phyloP scores from a whole-genome alignment of 768 basidiomycete species.

The Bullera alba region DNA sequence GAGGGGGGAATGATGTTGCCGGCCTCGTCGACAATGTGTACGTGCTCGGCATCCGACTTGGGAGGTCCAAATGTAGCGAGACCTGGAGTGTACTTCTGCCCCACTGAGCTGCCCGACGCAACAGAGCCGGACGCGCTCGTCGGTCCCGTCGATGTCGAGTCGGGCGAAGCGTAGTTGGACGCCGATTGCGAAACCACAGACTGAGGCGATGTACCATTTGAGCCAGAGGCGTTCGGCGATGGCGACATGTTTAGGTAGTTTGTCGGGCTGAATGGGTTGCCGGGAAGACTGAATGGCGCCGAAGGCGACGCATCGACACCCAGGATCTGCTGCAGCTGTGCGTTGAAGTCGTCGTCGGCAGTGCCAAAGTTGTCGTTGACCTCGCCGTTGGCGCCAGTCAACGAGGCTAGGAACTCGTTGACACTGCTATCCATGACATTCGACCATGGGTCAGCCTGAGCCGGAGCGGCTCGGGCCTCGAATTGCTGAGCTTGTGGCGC shows the following conservation, averaged over 20 bases:
- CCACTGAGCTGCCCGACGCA: neutral
- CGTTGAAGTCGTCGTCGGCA: slow-evolving; percentile 29
- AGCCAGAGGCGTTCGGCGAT: slow-evolving; percentile 22
- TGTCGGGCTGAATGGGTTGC: slow-evolving; percentile 29
- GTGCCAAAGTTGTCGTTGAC: slow-evolving; percentile 1
- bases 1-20: slow-evolving; percentile 30
- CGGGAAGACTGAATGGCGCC: slow-evolving; percentile 12
- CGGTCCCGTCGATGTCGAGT: slow-evolving; percentile 1
- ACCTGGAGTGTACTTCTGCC: too few species aligned
- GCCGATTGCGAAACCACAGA: slow-evolving; percentile 2
- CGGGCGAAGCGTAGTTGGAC: slow-evolving; percentile 16
- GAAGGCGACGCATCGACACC: slow-evolving; percentile 9
- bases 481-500: neutral
- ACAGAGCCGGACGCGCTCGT: neutral
- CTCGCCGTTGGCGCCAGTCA: slow-evolving; percentile 10
- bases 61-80: neutral
- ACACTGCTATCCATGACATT: slow-evolving; percentile 25
- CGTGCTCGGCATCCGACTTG: slow-evolving; percentile 9
- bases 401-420: slow-evolving; percentile 34
- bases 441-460: slow-evolving; percentile 13
- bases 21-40: slow-evolving; percentile 24
- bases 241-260: slow-evolving; percentile 43
- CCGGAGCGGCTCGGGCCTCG: neutral
- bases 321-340: slow-evolving; percentile 26
- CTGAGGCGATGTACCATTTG: slow-evolving; percentile 19